Evolutionary conservation across 139 green algal genomes (phyloP), one percentile per base, ranked within the genome.

Genomic region (Picochlorum costavermella): DNA sequence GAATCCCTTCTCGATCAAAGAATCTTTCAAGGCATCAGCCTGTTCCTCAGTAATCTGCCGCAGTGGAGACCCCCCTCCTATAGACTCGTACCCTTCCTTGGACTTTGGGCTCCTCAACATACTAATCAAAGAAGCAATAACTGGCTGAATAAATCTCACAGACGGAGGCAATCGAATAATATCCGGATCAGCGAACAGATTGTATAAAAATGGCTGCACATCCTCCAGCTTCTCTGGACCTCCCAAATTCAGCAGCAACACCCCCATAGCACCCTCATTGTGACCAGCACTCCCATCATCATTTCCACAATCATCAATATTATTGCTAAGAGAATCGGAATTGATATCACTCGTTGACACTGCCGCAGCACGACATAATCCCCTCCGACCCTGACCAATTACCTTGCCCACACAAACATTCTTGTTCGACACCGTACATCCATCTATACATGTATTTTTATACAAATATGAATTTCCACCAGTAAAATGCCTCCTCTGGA

Each of bases 191-290:
- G 86, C 88, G 72, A 99, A 99, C 2, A 99, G 80, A 72, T 99
- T 99, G 84, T 95, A 98, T 44, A 99, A 77, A 68, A 99, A 99
- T 6, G 92, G 92, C 75, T 96, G 83, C 33, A 99, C 94, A 65
- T 98, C 94, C 20, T 95, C 87, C 44, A 99, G 76, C 1, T 74
- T 92, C 28, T 98, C 94, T 23, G 94, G 94, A 0, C 94, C 94
- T 3, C 94, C 94, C 45, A 99, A 75, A 71, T 99, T 98, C 2
- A 99, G 78, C 63, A 99, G 78, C 61, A 99, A 72, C 48, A 99
- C 94, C 16, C 94, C 94, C 1, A 98, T 82, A 6, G 46, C 17
- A n/a, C 17, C 46, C 17, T 51, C 46, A 25, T 51, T 51, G 33
- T 40, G 33, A 40, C 33, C 33, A 40, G 33, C 33, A 8, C 33